phyloP scores from a whole-genome alignment of 495 filamentous ascomycete genomes.

The Podospora australis region DNA sequence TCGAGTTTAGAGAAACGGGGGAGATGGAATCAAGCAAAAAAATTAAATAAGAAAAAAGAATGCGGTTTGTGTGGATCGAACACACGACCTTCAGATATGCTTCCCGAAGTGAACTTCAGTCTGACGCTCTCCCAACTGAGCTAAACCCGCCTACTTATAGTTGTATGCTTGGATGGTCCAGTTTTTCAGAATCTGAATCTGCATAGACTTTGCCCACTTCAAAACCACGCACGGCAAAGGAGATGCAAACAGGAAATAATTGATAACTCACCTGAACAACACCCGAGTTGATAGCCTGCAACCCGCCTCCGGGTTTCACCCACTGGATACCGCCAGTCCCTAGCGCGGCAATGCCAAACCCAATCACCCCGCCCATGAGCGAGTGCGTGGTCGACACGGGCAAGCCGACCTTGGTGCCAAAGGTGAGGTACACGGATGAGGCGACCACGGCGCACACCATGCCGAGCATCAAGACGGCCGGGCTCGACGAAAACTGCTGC shows the following conservation, averaged over 20 bases:
- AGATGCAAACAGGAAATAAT: no score
- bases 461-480: slow-evolving; percentile 52
- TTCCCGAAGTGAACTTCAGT: background rate
- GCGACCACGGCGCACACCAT: slow-evolving; percentile 58
- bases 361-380: slow-evolving; percentile 55
- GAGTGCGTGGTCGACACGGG: slow-evolving; percentile 62
- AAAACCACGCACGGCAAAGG: no score
- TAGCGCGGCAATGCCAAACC: slow-evolving; percentile 55
- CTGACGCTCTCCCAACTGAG: background rate
- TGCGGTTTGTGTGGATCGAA: background rate
- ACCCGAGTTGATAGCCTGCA: slow-evolving; percentile 42
- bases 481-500: slow-evolving; percentile 42
- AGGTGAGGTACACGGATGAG: slow-evolving; percentile 48
- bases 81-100: background rate
- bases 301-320: slow-evolving; percentile 40
- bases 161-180: background rate
- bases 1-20: background rate
- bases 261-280: slow-evolving; percentile 39
- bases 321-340: slow-evolving; percentile 45
- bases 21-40: background rate
- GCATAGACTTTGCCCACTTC: no score
- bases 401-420: slow-evolving; percentile 47
- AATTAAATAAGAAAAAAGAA: background rate
- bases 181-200: no score
- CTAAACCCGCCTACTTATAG: background rate